A percentile compares a stretch with the other conserved stretches of the same genome.
Evolutionary conservation across 2,329 filamentous ascomycete genomes (phyloP).

Genomic region (Bipolaris bicolor): DNA sequence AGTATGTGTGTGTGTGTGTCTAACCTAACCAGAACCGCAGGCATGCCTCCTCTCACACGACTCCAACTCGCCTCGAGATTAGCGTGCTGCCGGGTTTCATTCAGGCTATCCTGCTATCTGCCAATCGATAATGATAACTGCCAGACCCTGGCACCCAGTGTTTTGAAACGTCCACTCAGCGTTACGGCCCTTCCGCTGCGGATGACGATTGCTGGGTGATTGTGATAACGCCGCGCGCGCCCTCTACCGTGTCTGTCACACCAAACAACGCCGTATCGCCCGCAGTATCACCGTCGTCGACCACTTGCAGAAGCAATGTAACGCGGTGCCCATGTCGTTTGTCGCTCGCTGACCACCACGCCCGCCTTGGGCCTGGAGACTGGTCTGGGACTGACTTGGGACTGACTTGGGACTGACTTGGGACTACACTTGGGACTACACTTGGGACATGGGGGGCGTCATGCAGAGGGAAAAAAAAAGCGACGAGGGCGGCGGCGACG

Average conservation of each 20-base stretch:
- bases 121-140: constrained; percentile 50
- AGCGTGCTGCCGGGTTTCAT: constrained; percentile 27
- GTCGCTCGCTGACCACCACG: not conserved
- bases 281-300: constrained; percentile 37
- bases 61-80: constrained; percentile 25
- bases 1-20: no score
- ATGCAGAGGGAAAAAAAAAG: no score
- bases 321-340: not conserved
- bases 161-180: constrained; percentile 46
- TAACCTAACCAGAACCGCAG: not conserved
- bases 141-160: constrained; percentile 37
- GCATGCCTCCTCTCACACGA: constrained; percentile 9
- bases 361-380: no score
- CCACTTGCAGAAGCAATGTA: constrained; percentile 24
- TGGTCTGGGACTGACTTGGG: no score
- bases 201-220: constrained; percentile 28
- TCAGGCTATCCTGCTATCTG: constrained; percentile 42
- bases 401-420: no score
- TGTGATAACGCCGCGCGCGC: not conserved
- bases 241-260: constrained; percentile 26
- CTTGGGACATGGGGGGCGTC: no score
- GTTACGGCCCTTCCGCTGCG: constrained; percentile 22
- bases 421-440: no score
- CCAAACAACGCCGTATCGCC: constrained; percentile 36
- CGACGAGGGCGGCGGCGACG: no score